Conservation (phyloP, 352 stramenopile species). For the Pelagophyceae sp. region DNA sequence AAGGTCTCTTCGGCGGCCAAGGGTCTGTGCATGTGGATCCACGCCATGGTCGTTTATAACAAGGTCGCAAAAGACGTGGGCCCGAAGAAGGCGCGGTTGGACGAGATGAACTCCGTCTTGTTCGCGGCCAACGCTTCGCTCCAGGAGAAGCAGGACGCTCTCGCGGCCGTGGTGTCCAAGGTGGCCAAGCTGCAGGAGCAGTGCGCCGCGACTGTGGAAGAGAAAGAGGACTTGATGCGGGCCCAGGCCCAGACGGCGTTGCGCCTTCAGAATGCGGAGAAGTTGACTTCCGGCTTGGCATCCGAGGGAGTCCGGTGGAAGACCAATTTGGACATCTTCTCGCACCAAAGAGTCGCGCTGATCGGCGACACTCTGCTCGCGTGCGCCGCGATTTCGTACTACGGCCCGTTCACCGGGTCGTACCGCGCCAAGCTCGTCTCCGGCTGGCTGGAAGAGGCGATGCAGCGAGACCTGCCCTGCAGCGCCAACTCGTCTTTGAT, state of each 20-base stretch:
- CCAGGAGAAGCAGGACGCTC: constrained; percentile 69
- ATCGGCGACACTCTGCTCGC: constrained; percentile 84
- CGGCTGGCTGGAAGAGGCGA: constrained; percentile 15
- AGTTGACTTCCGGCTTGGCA: constrained; percentile 73
- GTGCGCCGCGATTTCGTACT: constrained; percentile 82
- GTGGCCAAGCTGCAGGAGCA: constrained; percentile 73
- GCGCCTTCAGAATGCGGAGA: constrained; percentile 71
- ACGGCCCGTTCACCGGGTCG: constrained; percentile 76
- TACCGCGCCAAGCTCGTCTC: constrained; percentile 61
- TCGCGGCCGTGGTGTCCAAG: constrained; percentile 79
- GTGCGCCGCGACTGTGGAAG: constrained; percentile 77
- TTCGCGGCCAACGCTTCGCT: constrained; percentile 73
- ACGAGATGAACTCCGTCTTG: constrained; percentile 68
- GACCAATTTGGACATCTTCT: constrained; percentile 64
- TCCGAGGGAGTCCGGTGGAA: constrained; percentile 83
- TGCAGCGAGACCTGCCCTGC: constrained; percentile 30
- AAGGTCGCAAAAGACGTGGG: constrained; percentile 61
- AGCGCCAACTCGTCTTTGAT: constrained; percentile 78
- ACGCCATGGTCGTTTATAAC: constrained; percentile 79
- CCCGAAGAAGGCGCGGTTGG: constrained; percentile 74
- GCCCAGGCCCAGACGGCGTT: constrained; percentile 22
- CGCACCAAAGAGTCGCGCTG: constrained; percentile 55
- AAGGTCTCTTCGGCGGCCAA: constrained; percentile 66
- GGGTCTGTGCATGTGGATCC: constrained; percentile 75
- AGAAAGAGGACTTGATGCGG: constrained; percentile 76